phyloP scores from a whole-genome alignment of 768 basidiomycete genomes.

The Leccinum disarticulatum region DNA sequence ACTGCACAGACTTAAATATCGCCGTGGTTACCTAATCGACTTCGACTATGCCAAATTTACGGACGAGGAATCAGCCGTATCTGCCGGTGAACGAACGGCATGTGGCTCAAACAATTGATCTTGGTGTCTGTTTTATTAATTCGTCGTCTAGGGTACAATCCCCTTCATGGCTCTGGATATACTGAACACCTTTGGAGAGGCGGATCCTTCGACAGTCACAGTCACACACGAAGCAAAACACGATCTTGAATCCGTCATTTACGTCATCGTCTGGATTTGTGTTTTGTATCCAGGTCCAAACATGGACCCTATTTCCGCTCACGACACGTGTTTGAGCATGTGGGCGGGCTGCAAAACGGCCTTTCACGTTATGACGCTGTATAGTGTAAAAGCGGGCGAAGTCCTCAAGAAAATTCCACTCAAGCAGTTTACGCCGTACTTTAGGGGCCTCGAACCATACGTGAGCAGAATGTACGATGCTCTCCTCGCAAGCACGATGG shows the following conservation, averaged over 20 bases:
- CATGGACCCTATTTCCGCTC: background rate
- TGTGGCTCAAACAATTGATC: background rate
- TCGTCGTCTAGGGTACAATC: background rate
- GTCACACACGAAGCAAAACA: background rate
- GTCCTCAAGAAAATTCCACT: background rate
- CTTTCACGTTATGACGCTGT: background rate
- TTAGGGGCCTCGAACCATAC: background rate
- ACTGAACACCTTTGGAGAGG: background rate
- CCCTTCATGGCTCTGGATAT: slow-evolving; percentile 7
- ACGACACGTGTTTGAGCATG: background rate
- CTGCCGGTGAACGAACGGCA: background rate
- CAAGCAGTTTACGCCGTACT: background rate
- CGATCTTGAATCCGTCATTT: background rate
- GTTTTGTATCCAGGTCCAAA: background rate
- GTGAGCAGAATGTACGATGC: background rate
- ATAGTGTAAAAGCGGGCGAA: background rate
- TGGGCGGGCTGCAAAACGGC: background rate
- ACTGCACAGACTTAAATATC: background rate
- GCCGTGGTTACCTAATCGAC: slow-evolving; percentile 3
- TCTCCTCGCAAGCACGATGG: background rate
- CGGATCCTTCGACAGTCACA: background rate
- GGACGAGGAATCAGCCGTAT: background rate
- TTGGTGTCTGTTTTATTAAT: background rate
- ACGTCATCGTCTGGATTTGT: background rate
- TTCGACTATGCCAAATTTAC: slow-evolving; percentile 1